A percentile compares a stretch with the other conserved stretches of the same genome.
Evolutionary conservation across 345 rosid genomes (phyloP).

Genomic region (Arabidopsis thaliana): TAIR10.1 NC_003074.8:2905501-2906000

Average conservation of each 20-base stretch:
- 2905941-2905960: slow-evolving; percentile 25
- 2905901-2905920: slow-evolving; percentile 28
- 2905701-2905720: slow-evolving; percentile 14
- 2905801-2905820: slow-evolving; percentile 26
- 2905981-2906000: background rate
- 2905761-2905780: slow-evolving; percentile 13
- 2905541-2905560: slow-evolving; percentile 69
- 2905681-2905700: background rate
- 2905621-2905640: slow-evolving; percentile 53
- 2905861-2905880: slow-evolving; percentile 11
- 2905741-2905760: slow-evolving; percentile 28
- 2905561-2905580: slow-evolving; percentile 70
- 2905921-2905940: background rate
- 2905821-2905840: slow-evolving; percentile 26
- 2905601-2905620: slow-evolving; percentile 73
- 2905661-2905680: background rate
- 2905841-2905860: background rate
- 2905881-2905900: slow-evolving; percentile 10
- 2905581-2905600: slow-evolving; percentile 66
- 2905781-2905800: slow-evolving; percentile 9
- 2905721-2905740: background rate
- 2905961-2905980: slow-evolving; percentile 14
- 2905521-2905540: slow-evolving; percentile 67
- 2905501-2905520: slow-evolving; percentile 61
- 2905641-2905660: background rate